These are phyloP conservation scores for Arabidopsis hybrid DNA, from an alignment of 441 rosid species.

Conservation along the genomic window DNA sequence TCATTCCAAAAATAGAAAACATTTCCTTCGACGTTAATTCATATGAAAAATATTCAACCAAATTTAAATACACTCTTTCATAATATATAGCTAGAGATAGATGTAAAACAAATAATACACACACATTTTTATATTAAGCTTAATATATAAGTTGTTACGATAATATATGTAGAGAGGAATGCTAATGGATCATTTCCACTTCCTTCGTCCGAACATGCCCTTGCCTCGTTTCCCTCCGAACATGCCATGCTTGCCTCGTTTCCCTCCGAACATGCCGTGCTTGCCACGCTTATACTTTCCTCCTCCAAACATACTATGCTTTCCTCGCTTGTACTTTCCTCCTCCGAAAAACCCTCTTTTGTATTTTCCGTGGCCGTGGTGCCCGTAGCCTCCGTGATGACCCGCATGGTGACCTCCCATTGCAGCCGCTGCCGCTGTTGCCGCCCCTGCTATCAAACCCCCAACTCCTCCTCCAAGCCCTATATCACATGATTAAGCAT, in stretches of 20 bases:
- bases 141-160: slow-evolving; percentile 7
- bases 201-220: slow-evolving; percentile 44
- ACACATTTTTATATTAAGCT: not conserved
- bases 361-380: slow-evolving; percentile 53
- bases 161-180: not conserved
- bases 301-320: slow-evolving; percentile 48
- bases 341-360: slow-evolving; percentile 57
- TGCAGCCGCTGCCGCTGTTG: slow-evolving; percentile 46
- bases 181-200: slow-evolving; percentile 39
- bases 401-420: slow-evolving; percentile 41
- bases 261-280: slow-evolving; percentile 47
- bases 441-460: slow-evolving; percentile 46
- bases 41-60: not conserved
- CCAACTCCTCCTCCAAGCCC: slow-evolving; percentile 46
- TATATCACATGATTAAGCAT: not conserved
- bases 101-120: slow-evolving; percentile 1
- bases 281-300: slow-evolving; percentile 46
- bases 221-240: slow-evolving; percentile 48
- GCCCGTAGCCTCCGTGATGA: slow-evolving; percentile 43
- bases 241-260: slow-evolving; percentile 44
- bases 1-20: too few species aligned
- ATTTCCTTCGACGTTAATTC: too few species aligned
- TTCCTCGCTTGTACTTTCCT: slow-evolving; percentile 46
- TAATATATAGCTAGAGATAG: not conserved
- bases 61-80: not conserved